Evolutionary conservation across 805 yeast species (phyloP).

Genomic region (Schwanniomyces vanrijiae): DNA sequence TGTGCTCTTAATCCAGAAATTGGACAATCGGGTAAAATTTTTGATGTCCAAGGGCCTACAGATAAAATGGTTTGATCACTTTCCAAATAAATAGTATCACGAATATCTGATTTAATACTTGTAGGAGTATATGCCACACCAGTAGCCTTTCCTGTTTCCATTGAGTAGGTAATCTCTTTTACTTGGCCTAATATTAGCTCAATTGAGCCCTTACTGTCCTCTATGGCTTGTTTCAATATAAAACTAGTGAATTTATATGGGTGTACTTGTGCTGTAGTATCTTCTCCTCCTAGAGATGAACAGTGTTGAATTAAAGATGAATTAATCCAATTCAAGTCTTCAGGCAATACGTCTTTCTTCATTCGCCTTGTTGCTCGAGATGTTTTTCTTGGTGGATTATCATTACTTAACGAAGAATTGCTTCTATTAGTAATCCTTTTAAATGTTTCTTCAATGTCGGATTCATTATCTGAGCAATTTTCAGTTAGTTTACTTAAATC

Average conservation of each 20-base stretch:
- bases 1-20: slow-evolving; percentile 93
- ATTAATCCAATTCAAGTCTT: slow-evolving; percentile 75
- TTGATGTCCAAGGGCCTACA: slow-evolving; percentile 97
- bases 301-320: slow-evolving; percentile 65
- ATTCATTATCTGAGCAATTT: slow-evolving; percentile 15
- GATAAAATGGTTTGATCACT: slow-evolving; percentile 83
- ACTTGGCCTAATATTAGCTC: slow-evolving; percentile 86
- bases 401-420: slow-evolving; percentile 13
- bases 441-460: slow-evolving; percentile 10
- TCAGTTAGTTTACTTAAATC: slow-evolving; percentile 48
- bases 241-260: slow-evolving; percentile 92
- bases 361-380: slow-evolving; percentile 25
- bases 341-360: slow-evolving; percentile 43
- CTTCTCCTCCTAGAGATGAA: slow-evolving; percentile 78
- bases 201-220: slow-evolving; percentile 66
- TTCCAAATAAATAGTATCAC: slow-evolving; percentile 41
- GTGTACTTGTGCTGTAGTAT: slow-evolving; percentile 94
- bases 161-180: slow-evolving; percentile 59
- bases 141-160: slow-evolving; percentile 62
- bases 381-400: slow-evolving; percentile 36
- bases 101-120: slow-evolving; percentile 26
- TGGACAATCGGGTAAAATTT: slow-evolving; percentile 88
- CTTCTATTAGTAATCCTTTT: slow-evolving; percentile 13
- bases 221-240: slow-evolving; percentile 75
- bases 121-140: slow-evolving; percentile 69